phyloP scores from a whole-genome alignment of 1,284 basidiomycete genomes.

The Hypsizygus ulmarius region DNA sequence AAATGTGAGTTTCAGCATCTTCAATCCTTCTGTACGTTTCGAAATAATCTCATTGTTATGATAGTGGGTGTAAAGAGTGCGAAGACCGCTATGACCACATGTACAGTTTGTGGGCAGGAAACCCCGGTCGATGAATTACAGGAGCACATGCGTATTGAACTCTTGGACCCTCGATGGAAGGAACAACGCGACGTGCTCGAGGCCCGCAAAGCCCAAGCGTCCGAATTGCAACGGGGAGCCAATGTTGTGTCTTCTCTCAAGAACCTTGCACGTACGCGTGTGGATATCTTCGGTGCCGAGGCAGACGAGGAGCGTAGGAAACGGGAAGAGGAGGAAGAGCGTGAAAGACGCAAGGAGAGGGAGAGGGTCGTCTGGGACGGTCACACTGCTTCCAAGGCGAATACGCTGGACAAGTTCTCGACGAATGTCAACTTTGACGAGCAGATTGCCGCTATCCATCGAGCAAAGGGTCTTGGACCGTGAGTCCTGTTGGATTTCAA shows the following conservation, averaged over 20 bases:
- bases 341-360: conserved; percentile 73
- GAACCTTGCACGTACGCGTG: conserved; percentile 86
- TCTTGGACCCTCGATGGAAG: conserved; percentile 97
- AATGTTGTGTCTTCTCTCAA: conserved; percentile 91
- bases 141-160: conserved; percentile 98
- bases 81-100: conserved; percentile 77
- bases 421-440: conserved; percentile 91
- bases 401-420: conserved; percentile 87
- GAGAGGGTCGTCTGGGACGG: conserved; percentile 97
- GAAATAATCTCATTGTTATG: conserved; percentile 5
- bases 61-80: conserved; percentile 67
- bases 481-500: conserved; percentile 37
- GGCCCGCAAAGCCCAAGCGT: conserved; percentile 85
- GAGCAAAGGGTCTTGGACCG: conserved; percentile 83
- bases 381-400: conserved; percentile 86
- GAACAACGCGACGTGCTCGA: conserved; percentile 88
- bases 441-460: conserved; percentile 92
- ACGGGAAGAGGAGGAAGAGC: conserved; percentile 82
- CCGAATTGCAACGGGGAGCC: conserved; percentile 84
- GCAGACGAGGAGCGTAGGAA: conserved; percentile 86
- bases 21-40: conserved; percentile 12
- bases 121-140: conserved; percentile 93
- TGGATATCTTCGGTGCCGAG: conserved; percentile 92
- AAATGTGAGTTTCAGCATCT: conserved; percentile 60
- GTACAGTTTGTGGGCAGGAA: conserved; percentile 91